phyloP scores from a whole-genome alignment of 768 basidiomycete species.

The Jaapia argillacea region DNA sequence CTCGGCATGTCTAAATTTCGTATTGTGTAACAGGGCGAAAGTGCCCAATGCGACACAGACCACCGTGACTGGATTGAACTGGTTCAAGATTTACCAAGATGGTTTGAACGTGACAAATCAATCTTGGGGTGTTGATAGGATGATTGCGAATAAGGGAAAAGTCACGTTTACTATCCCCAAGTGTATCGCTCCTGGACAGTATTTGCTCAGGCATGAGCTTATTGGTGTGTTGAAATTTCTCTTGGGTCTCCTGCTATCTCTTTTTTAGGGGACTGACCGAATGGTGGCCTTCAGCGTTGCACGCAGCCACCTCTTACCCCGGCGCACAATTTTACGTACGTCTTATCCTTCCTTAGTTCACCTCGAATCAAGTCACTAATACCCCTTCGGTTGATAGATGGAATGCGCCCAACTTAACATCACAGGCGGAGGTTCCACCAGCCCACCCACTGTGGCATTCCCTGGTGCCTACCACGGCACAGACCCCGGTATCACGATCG shows the following conservation, averaged over 20 bases:
- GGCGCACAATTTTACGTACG: slow-evolving; percentile 46
- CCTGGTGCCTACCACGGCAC: slow-evolving; percentile 27
- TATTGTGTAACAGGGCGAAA: too few species aligned
- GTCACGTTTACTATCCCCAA: slow-evolving; percentile 35
- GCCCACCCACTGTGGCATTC: slow-evolving; percentile 22
- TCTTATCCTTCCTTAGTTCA: background rate
- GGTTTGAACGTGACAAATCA: slow-evolving; percentile 23
- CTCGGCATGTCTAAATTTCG: too few species aligned
- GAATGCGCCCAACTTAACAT: slow-evolving; percentile 28
- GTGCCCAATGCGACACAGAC: slow-evolving; percentile 34
- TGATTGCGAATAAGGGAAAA: slow-evolving; percentile 40
- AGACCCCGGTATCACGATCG: slow-evolving; percentile 25
- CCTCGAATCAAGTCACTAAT: background rate
- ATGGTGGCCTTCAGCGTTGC: slow-evolving; percentile 35
- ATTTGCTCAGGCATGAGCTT: slow-evolving; percentile 40
- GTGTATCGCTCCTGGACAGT: slow-evolving; percentile 37
- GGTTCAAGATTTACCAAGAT: slow-evolving; percentile 47
- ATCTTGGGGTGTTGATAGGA: slow-evolving; percentile 35
- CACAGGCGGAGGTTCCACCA: slow-evolving; percentile 21
- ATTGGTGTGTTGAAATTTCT: slow-evolving; percentile 39
- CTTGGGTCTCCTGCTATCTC: too few species aligned
- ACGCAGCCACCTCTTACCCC: slow-evolving; percentile 33
- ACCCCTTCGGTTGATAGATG: slow-evolving; percentile 14
- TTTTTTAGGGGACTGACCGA: too few species aligned
- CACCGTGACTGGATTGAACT: slow-evolving; percentile 35